These are phyloP conservation scores for Leptographium lundbergii DNA, from an alignment of 2,329 filamentous ascomycete genomes.

Conservation along the genomic window DNA sequence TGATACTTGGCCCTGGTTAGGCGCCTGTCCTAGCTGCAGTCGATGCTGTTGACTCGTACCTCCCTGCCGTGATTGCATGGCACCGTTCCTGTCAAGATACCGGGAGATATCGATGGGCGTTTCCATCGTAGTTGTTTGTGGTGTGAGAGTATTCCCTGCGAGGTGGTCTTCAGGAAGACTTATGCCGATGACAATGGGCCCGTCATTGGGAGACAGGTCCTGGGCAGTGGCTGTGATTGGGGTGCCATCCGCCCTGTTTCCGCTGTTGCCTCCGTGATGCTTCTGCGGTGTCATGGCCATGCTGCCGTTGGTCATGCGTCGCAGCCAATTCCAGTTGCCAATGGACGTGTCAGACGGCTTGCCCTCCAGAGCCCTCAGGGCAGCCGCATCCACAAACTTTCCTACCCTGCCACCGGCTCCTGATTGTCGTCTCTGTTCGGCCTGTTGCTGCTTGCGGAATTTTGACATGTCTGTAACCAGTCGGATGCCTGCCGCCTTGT, in stretches of 20 bases:
- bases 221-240: slow-evolving; percentile 16
- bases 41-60: neutral
- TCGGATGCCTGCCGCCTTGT: slow-evolving; percentile 50
- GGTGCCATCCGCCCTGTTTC: neutral
- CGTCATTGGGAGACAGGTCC: slow-evolving; percentile 53
- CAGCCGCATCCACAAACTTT: slow-evolving; percentile 46
- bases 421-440: slow-evolving; percentile 22
- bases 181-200: slow-evolving; percentile 63
- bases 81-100: slow-evolving; percentile 12
- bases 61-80: neutral
- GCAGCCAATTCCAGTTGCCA: slow-evolving; percentile 46
- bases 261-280: neutral
- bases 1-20: neutral
- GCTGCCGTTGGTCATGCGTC: slow-evolving; percentile 23
- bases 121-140: slow-evolving; percentile 33
- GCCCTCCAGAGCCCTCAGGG: slow-evolving; percentile 47
- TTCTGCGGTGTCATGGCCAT: slow-evolving; percentile 12
- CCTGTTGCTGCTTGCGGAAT: slow-evolving; percentile 24
- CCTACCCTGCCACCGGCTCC: slow-evolving; percentile 17
- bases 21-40: slow-evolving; percentile 9
- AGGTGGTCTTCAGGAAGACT: slow-evolving; percentile 44
- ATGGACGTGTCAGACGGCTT: slow-evolving; percentile 38
- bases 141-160: slow-evolving; percentile 33
- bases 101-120: slow-evolving; percentile 23
- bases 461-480: slow-evolving; percentile 57